Percentiles rank a stretch among this genome's conserved stretches.
Conservation (phyloP, 352 stramenopile genomes). For the Globisporangium nunn region DNA sequence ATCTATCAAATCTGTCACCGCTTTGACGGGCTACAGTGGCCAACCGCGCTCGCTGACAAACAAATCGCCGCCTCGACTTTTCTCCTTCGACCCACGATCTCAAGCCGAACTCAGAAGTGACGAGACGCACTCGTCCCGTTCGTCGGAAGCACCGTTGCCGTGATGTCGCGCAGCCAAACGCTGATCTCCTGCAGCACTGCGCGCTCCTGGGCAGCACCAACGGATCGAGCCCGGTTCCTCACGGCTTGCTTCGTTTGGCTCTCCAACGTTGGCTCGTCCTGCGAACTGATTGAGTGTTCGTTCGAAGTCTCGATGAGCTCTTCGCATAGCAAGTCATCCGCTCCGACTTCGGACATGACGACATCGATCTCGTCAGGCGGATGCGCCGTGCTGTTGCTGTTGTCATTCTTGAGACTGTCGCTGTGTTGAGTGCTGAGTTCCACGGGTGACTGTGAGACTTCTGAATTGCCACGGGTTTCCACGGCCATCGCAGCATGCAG, state of each 20-base stretch:
- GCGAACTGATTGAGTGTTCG: slow-evolving; percentile 10
- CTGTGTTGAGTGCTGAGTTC: not conserved
- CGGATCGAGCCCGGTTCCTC: slow-evolving; percentile 5
- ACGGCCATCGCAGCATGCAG: slow-evolving; percentile 38
- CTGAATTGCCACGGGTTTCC: slow-evolving; percentile 14
- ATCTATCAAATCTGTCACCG: not conserved
- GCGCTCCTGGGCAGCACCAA: slow-evolving; percentile 53
- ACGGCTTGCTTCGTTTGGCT: not conserved
- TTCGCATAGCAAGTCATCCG: slow-evolving; percentile 50
- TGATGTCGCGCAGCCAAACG: slow-evolving; percentile 64
- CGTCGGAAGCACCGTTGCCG: slow-evolving; percentile 9
- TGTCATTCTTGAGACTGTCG: not conserved
- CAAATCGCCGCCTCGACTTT: not conserved
- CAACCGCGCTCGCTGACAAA: too few species aligned
- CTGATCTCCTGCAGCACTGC: slow-evolving; percentile 77
- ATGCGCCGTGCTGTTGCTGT: slow-evolving; percentile 5
- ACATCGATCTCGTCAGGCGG: not conserved
- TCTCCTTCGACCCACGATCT: not conserved
- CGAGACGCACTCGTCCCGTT: not conserved
- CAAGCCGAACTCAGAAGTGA: not conserved
- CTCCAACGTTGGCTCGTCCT: slow-evolving; percentile 4
- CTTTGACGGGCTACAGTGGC: too few species aligned
- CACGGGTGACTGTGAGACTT: not conserved
- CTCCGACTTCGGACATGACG: slow-evolving; percentile 25
- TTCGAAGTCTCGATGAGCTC: slow-evolving; percentile 52